Evolutionary conservation across 768 basidiomycete species (phyloP).

Genomic region (Candolleomyces eurysporus): DNA sequence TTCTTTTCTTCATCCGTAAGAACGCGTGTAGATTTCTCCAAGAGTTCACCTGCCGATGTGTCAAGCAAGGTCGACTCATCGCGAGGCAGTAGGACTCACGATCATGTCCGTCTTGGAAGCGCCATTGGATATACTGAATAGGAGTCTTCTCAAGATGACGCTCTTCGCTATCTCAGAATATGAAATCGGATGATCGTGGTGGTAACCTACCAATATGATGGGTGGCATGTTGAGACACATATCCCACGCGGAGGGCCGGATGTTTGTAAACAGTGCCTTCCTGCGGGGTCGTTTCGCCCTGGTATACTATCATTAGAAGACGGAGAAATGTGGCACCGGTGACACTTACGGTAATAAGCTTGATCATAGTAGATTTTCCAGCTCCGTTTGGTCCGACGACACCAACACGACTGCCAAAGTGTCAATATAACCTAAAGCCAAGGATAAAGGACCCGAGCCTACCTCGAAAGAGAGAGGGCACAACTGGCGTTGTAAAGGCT

Average conservation of each 20-base stretch:
- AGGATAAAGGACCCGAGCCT: conserved; percentile 23
- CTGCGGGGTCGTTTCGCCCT: conserved; percentile 92
- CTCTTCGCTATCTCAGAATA: conserved; percentile 42
- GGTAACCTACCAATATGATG: conserved; percentile 76
- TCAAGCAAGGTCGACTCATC: conserved; percentile 4
- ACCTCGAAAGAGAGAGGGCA: conserved; percentile 91
- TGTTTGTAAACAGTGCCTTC: conserved; percentile 93
- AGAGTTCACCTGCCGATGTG: conserved; percentile 61
- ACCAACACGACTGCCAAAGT: conserved; percentile 72
- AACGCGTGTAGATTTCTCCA: conserved; percentile 90
- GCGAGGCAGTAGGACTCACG: conserved; percentile 46
- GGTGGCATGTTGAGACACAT: conserved; percentile 97
- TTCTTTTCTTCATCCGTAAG: conserved; percentile 84
- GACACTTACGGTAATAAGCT: conserved; percentile 76
- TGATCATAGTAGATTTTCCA: conserved; percentile 95
- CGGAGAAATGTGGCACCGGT: not conserved
- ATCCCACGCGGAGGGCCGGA: conserved; percentile 89
- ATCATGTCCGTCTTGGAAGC: conserved; percentile 98
- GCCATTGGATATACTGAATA: conserved; percentile 97
- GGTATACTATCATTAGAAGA: conserved; percentile 10
- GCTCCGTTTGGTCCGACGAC: conserved; percentile 93
- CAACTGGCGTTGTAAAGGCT: conserved; percentile 88
- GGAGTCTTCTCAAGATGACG: conserved; percentile 95
- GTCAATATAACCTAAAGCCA: conserved; percentile 15
- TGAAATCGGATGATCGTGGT: not conserved